Percentiles rank a stretch among this genome's conserved stretches.
These are phyloP conservation scores for Monilinia aucupariae DNA, from an alignment of 2,329 filamentous ascomycete species.

Conservation along the genomic window DNA sequence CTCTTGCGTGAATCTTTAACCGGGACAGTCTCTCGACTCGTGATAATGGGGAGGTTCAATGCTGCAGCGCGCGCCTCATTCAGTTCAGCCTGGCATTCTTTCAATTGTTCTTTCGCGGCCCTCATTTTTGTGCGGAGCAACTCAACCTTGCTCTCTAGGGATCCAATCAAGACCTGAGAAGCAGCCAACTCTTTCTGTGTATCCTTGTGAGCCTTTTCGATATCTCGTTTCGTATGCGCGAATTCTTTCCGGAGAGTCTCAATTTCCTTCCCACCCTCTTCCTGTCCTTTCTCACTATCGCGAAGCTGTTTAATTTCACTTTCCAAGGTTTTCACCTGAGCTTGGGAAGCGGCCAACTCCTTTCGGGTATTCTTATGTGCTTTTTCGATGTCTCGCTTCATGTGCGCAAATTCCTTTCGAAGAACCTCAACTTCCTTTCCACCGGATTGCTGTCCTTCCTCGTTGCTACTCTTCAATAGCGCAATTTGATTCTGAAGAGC, in stretches of 20 bases:
- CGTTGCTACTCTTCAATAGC: constrained; percentile 38
- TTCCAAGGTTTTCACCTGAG: constrained; percentile 53
- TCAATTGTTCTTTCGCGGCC: constrained; percentile 66
- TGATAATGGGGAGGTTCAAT: constrained; percentile 18
- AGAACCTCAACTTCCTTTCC: constrained; percentile 38
- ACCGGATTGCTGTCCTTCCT: constrained; percentile 47
- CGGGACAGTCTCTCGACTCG: constrained; percentile 22
- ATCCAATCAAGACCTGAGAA: constrained; percentile 59
- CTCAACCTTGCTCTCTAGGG: constrained; percentile 36
- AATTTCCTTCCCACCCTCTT: constrained; percentile 41
- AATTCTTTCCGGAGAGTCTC: constrained; percentile 38
- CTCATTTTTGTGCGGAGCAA: constrained; percentile 44
- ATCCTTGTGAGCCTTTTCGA: constrained; percentile 25
- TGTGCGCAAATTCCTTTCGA: constrained; percentile 35
- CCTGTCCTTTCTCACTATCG: constrained; percentile 41
- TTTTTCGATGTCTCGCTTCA: constrained; percentile 32
- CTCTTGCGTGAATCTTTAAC: constrained; percentile 37
- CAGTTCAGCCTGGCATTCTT: constrained; percentile 50
- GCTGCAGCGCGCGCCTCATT: constrained; percentile 36
- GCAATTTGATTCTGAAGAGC: constrained; percentile 33
- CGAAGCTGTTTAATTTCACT: constrained; percentile 20
- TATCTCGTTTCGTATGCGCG: constrained; percentile 33
- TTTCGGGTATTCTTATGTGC: constrained; percentile 28
- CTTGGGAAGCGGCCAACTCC: constrained; percentile 43
- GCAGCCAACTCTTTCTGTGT: constrained; percentile 32